These are phyloP conservation scores for Dictyostelium intermedium DNA, from an alignment of 78 protist genomes.

Conservation along the genomic window DNA sequence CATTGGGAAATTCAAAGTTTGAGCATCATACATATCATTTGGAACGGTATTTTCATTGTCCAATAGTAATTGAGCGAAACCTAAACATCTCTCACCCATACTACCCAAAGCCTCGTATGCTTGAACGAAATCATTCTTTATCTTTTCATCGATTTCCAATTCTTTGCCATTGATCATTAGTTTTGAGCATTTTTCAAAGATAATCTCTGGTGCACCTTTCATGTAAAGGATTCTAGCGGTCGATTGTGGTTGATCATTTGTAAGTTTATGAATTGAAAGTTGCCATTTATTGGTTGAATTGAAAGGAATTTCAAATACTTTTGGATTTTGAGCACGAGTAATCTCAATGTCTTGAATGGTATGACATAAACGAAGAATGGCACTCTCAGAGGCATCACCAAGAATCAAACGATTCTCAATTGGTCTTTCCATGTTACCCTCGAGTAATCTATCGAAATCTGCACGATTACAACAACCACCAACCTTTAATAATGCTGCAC, in stretches of 20 bases:
- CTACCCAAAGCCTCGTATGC: constrained; percentile 77
- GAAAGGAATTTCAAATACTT: constrained; percentile 90
- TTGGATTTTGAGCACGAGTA: constrained; percentile 45
- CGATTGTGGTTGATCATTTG: neutral
- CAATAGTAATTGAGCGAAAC: constrained; percentile 34
- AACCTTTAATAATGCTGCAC: neutral
- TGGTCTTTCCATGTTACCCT: constrained; percentile 68
- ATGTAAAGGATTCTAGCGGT: constrained; percentile 64
- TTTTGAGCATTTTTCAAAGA: constrained; percentile 82
- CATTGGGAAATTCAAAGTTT: constrained; percentile 66
- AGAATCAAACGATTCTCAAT: constrained; percentile 66
- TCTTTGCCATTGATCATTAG: constrained; percentile 80
- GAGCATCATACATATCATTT: constrained; percentile 62
- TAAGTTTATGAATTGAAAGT: constrained; percentile 56
- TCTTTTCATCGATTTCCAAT: constrained; percentile 27
- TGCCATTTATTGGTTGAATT: constrained; percentile 94
- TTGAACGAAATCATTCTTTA: neutral
- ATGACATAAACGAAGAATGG: constrained; percentile 60
- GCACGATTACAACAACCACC: constrained; percentile 63
- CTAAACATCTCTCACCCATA: constrained; percentile 74
- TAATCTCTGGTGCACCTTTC: constrained; percentile 96
- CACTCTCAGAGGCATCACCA: constrained; percentile 93
- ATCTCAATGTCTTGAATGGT: constrained; percentile 26
- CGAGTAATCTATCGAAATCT: constrained; percentile 53
- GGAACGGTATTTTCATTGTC: constrained; percentile 13